phyloP scores from a whole-genome alignment of 169 alveolate genomes.

The Neospora caninum region DNA sequence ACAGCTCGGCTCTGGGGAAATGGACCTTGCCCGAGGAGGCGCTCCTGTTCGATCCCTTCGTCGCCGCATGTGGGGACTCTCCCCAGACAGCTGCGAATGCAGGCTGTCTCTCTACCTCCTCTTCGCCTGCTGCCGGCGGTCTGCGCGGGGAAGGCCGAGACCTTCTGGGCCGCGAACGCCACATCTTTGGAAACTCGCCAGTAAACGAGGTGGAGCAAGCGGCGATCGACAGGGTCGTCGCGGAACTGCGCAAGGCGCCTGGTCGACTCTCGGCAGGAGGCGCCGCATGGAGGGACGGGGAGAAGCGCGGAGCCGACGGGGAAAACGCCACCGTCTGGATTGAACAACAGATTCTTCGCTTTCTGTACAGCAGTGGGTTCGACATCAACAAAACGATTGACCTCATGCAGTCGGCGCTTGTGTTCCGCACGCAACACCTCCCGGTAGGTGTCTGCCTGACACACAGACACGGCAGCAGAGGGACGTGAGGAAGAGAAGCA shows the following conservation, averaged over 20 bases:
- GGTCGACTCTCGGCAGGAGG: neutral
- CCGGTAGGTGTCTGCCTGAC: neutral
- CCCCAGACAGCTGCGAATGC: neutral
- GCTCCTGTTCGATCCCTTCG: neutral
- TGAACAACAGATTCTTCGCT: constrained; percentile 42
- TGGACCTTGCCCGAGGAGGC: constrained; percentile 41
- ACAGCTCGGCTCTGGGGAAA: neutral
- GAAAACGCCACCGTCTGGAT: neutral
- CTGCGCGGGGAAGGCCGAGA: neutral
- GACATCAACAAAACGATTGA: neutral
- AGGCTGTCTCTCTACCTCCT: neutral
- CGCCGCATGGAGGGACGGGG: neutral
- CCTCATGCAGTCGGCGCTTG: neutral
- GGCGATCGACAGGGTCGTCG: constrained; percentile 47
- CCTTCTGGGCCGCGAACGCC: constrained; percentile 16
- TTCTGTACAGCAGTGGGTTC: constrained; percentile 22
- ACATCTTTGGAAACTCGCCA: constrained; percentile 41
- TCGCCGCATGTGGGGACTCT: neutral
- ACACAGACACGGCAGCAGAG: no score
- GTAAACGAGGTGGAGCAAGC: constrained; percentile 47
- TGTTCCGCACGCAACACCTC: neutral
- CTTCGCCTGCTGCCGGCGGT: neutral
- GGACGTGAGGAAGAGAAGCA: no score
- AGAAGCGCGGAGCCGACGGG: neutral
- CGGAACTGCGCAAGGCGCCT: neutral